Evolutionary conservation across 1,139 yeast species (phyloP), one percentile per base, ranked within the genome.

Genomic region (Casaregolazyma suthepensis): DNA sequence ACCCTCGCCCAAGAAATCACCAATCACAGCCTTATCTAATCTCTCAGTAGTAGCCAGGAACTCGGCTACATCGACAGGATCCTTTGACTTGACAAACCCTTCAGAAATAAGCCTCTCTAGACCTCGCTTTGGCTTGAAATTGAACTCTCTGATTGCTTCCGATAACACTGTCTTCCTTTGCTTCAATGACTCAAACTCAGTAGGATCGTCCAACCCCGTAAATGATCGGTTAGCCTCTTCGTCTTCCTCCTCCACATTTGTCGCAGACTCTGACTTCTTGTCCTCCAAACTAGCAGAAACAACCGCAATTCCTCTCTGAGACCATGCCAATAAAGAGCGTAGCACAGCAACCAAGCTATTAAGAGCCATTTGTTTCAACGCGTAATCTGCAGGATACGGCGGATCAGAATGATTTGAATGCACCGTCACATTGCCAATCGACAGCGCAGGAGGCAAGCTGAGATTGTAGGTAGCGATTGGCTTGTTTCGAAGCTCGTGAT

Each of bases 1-100:
- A 45, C 94, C 96, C 63, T 89, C 97, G 53, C 99, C 99, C 56
- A 94, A 75, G 64, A 78, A 94, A 63, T 91, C 99, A 52, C 99
- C 99, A 56, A 94, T 78, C 4, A 80, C 80, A 0, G 93, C 79
- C 66, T 91, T 87, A 67, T 91, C 96, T 52, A 94, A 74, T 0
- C 93, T 90, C 47, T 86, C 96, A 1, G 93, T 87, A 17, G 76
- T 76, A 50, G 89, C 71, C 52, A 94, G 72, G 67, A 94, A 89
- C 53, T 71, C 68, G 0, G 98, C 98, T 59, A 94, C 82, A 9
- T 80, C 81, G 3, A 63, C 66, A 0, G 98, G 91, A 1, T 79
- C 76, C 43, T 79, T 77, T 20, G 82, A 75, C 15, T 71, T 67
- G 51, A 94, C 77, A 63, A 93, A 86, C 0, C 85, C 84, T 53